A percentile compares a stretch with the other conserved stretches of the same genome.
Conservation (phyloP, 306 rosid species). For the Trichosanthes cucumerina region DNA sequence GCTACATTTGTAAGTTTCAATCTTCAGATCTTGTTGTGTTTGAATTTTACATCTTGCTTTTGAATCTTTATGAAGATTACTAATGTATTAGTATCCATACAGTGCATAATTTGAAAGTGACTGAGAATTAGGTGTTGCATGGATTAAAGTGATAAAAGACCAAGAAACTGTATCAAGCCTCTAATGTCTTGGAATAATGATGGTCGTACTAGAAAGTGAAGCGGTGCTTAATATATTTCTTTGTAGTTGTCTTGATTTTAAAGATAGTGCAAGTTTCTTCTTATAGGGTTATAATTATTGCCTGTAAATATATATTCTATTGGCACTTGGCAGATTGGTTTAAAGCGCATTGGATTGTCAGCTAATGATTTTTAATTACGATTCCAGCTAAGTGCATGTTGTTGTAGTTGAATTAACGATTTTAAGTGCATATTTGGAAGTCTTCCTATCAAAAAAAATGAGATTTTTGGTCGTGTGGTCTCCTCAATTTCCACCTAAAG, state of each 20-base stretch:
- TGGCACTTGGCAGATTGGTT: constrained; percentile 63
- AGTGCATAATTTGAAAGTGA: not conserved
- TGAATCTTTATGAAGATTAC: not conserved
- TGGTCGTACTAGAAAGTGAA: not conserved
- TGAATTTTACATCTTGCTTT: too few relatives aligned
- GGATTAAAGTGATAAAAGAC: not conserved
- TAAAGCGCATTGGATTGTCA: constrained; percentile 52
- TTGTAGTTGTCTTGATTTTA: not conserved
- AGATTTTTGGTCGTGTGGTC: constrained; percentile 43
- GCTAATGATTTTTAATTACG: constrained; percentile 30
- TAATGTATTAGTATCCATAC: not conserved
- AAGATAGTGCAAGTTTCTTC: not conserved
- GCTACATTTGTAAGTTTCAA: too few relatives aligned
- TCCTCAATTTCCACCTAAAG: constrained; percentile 51
- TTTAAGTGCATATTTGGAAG: too few relatives aligned
- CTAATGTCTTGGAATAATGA: not conserved
- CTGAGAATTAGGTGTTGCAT: not conserved
- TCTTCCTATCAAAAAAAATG: constrained; percentile 90
- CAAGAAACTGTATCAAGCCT: not conserved
- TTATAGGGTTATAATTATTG: not conserved
- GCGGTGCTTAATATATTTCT: not conserved
- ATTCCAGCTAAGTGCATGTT: too few relatives aligned
- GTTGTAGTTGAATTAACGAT: too few relatives aligned
- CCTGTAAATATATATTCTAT: constrained; percentile 25
- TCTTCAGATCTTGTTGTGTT: too few relatives aligned